Evolutionary conservation across 2,329 filamentous ascomycete genomes (phyloP), one percentile per base, ranked within the genome.

Genomic region (Fusarium armeniacum): DNA sequence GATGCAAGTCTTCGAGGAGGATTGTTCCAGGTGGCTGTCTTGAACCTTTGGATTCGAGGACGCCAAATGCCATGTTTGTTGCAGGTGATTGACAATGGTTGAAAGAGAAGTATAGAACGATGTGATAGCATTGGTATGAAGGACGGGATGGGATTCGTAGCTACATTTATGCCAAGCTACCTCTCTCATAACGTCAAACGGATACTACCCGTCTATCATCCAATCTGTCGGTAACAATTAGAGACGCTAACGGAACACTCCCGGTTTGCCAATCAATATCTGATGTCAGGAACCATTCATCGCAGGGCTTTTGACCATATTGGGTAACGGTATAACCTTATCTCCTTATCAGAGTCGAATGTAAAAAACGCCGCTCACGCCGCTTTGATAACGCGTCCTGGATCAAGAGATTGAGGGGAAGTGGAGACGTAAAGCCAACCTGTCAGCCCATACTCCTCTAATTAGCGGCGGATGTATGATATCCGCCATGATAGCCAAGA

Each of bases 401-500:
- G 24, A 26, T 26, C 24, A 32, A 10, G n/a, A 20, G 9, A 49
- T 40, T 33, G 33, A 10, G 43, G 53, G 53, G 51, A 33, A 36
- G 35, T 47, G 18, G 30, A 26, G 13, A 22, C 35, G n/a, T 10
- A 26, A 33, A 6, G n/a, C 5, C 30, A 35, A 57, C 33, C 32
- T 32, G 18, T 18, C 20, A 46, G 20, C 2, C 11, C 15, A 43
- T 43, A 9, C n/a, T 6, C 11, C 12, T 8, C 13, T 32, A 4
- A 4, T 35, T 58, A 43, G 55, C 36, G 55, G 55, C 55, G 46
- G 46, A 35, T 35, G 20, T 35, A n/a, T 9, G 26, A 38, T 6
- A 33, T 52, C 55, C 46, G 55, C 55, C 18, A 3, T 57, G 54
- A 51, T 43, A 43, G 16, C 24, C 40, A 24, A 24, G n/a, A 10